A percentile compares a stretch with the other conserved stretches of the same genome.
Evolutionary conservation across 2,329 filamentous ascomycete genomes (phyloP).

Genomic region (Stagonosporopsis chrysanthemi): DNA sequence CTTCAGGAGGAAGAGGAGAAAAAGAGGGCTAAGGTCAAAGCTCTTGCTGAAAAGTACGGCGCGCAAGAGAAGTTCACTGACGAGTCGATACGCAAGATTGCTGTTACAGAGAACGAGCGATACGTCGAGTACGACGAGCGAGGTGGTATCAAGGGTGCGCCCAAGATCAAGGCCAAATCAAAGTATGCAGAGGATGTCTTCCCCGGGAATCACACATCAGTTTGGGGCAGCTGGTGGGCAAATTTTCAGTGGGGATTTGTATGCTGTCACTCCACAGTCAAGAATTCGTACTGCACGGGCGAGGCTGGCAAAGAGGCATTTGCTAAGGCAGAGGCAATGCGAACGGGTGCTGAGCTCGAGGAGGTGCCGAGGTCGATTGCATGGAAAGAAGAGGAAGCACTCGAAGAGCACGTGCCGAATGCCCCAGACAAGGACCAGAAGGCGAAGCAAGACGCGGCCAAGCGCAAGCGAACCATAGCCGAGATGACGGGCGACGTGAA

Average conservation of each 20-base stretch:
- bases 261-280: constrained; percentile 91
- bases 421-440: constrained; percentile 53
- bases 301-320: constrained; percentile 84
- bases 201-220: constrained; percentile 87
- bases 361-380: constrained; percentile 51
- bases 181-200: constrained; percentile 91
- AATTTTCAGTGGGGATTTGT: constrained; percentile 95
- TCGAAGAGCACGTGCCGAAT: constrained; percentile 55
- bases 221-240: constrained; percentile 98
- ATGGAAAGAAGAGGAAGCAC: constrained; percentile 53
- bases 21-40: constrained; percentile 71
- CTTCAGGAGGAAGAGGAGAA: constrained; percentile 74
- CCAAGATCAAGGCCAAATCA: constrained; percentile 77
- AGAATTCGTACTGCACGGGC: constrained; percentile 97
- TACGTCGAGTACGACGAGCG: constrained; percentile 96
- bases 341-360: constrained; percentile 57
- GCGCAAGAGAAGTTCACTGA: constrained; percentile 68
- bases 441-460: constrained; percentile 49
- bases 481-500: constrained; percentile 81
- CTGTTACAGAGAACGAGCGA: constrained; percentile 79
- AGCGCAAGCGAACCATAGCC: constrained; percentile 76
- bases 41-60: constrained; percentile 84
- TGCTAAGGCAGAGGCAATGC: constrained; percentile 73
- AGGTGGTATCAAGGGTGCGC: constrained; percentile 87
- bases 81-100: constrained; percentile 69